These are phyloP conservation scores for Quercus cerris DNA, from an alignment of 306 rosid genomes.

Conservation along the genomic window DNA sequence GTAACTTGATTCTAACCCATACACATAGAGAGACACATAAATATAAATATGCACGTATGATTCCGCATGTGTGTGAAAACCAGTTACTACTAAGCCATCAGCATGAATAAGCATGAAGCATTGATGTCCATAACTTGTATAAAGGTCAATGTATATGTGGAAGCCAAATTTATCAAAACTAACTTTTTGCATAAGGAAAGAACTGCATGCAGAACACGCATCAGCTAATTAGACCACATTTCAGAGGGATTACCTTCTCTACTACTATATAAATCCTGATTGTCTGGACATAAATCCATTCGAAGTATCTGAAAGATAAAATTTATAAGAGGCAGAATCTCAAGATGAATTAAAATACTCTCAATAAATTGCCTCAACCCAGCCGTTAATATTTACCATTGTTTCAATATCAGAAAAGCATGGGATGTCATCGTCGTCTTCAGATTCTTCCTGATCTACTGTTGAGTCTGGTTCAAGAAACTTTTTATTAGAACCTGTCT, in stretches of 20 bases:
- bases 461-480: constrained; percentile 29
- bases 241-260: constrained; percentile 59
- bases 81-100: background rate
- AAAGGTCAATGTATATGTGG: background rate
- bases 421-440: constrained; percentile 38
- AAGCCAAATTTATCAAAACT: background rate
- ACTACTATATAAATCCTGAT: constrained; percentile 43
- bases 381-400: constrained; percentile 46
- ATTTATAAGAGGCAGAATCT: constrained; percentile 19
- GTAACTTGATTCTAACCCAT: no score
- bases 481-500: constrained; percentile 21
- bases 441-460: constrained; percentile 42
- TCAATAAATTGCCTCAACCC: constrained; percentile 1
- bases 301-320: constrained; percentile 69
- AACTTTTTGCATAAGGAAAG: constrained; percentile 6
- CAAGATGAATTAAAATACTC: background rate
- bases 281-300: constrained; percentile 75
- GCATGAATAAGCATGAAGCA: background rate
- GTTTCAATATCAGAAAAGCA: constrained; percentile 64
- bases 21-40: no score
- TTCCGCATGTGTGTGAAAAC: background rate
- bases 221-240: constrained; percentile 5
- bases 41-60: no score
- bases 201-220: constrained; percentile 15
- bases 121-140: background rate